A percentile compares a stretch with the other conserved stretches of the same genome.
Evolutionary conservation across 331 rosid species (phyloP).

Genomic region (Malus hybrid): DNA sequence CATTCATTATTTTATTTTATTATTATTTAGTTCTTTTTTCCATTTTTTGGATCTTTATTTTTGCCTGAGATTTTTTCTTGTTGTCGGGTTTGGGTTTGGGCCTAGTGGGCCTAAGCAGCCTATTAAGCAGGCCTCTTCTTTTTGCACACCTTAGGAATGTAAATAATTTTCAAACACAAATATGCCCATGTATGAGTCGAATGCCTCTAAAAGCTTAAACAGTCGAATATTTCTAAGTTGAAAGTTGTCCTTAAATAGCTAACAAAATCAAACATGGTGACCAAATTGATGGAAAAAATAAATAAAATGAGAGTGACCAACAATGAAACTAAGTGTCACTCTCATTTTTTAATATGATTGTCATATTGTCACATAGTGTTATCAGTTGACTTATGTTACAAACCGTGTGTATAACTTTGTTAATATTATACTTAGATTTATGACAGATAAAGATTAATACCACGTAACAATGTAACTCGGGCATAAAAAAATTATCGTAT

Average conservation of each 20-base stretch:
- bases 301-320: too few relatives aligned
- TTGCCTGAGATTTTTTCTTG: background rate
- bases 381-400: too few relatives aligned
- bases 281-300: too few relatives aligned
- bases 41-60: background rate
- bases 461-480: background rate
- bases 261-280: too few relatives aligned
- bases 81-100: background rate
- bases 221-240: too few relatives aligned
- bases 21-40: background rate
- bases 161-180: background rate
- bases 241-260: too few relatives aligned
- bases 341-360: too few relatives aligned
- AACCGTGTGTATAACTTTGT: too few relatives aligned
- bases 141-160: background rate
- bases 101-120: background rate
- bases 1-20: constrained; percentile 7
- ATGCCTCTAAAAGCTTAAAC: background rate
- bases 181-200: background rate
- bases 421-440: too few relatives aligned
- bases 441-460: too few relatives aligned
- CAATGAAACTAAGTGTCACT: too few relatives aligned
- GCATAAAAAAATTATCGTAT: background rate
- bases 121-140: background rate
- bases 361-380: too few relatives aligned